Evolutionary conservation across 2,329 filamentous ascomycete species (phyloP).

Genomic region (Colletotrichum godetiae): DNA sequence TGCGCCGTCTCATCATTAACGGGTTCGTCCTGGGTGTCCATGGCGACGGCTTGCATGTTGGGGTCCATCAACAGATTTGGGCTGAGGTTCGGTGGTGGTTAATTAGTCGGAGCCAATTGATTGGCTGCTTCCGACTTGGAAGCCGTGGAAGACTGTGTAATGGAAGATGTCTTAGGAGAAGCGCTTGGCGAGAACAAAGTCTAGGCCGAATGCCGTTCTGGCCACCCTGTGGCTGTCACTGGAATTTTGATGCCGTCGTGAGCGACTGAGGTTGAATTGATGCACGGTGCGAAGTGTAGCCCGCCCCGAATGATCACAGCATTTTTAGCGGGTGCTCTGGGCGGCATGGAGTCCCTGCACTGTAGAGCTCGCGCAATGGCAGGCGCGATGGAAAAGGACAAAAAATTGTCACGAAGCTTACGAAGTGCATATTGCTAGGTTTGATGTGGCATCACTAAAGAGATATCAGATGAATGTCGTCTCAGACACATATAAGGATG

Average conservation of each 20-base stretch:
- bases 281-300: constrained; percentile 27
- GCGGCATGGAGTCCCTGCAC: not conserved
- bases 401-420: not conserved
- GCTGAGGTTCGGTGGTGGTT: not conserved
- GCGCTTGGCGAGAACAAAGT: not conserved
- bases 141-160: not conserved
- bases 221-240: not conserved
- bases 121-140: not conserved
- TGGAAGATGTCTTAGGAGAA: not conserved
- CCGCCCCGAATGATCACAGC: not conserved
- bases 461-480: not conserved
- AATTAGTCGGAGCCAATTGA: not conserved
- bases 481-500: not conserved
- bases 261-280: constrained; percentile 20
- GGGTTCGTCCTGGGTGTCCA: constrained; percentile 22
- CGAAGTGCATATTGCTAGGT: too few relatives aligned
- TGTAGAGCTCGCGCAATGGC: not conserved
- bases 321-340: not conserved
- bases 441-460: not conserved
- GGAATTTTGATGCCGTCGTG: constrained; percentile 25
- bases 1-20: not conserved
- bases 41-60: constrained; percentile 6
- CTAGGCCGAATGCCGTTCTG: not conserved
- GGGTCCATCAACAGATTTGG: not conserved
- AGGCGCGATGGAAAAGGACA: not conserved